Percentiles rank a stretch among this genome's conserved stretches.
Conservation (phyloP, 148 eudicot species). For the Simmondsia chinensis region DNA sequence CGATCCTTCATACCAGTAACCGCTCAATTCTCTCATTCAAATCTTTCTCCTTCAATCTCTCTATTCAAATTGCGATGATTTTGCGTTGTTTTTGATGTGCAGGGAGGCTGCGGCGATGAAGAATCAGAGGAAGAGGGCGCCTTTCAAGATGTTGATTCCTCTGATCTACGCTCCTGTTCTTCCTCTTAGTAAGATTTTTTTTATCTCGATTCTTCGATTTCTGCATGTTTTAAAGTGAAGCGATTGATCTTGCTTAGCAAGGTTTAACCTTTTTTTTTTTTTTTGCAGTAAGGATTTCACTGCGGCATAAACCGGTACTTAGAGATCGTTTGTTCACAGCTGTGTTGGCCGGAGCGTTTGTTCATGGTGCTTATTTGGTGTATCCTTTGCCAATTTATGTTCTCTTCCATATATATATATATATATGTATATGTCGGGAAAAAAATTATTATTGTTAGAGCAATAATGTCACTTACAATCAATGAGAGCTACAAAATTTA, state of each 20-base stretch:
- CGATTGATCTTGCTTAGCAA: neutral
- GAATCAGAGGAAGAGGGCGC: conserved; percentile 38
- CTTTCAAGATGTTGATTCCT: conserved; percentile 51
- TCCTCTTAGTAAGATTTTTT: conserved; percentile 65
- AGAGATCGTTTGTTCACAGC: conserved; percentile 81
- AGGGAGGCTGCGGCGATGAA: conserved; percentile 26
- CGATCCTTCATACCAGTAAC: too few species aligned
- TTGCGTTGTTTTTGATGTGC: too few species aligned
- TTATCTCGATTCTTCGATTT: neutral
- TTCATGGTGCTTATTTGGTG: conserved; percentile 82
- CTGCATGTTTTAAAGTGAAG: neutral
- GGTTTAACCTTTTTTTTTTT: neutral
- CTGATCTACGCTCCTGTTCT: conserved; percentile 88
- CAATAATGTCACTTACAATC: too few species aligned
- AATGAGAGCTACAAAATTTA: too few species aligned
- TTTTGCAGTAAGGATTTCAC: conserved; percentile 55
- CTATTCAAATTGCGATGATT: too few species aligned
- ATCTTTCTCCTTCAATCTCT: too few species aligned
- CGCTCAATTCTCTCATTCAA: too few species aligned
- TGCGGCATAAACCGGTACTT: conserved; percentile 72
- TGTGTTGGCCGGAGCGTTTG: conserved; percentile 79
- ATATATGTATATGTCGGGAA: too few species aligned
- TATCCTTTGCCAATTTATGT: too few species aligned
- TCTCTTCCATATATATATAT: too few species aligned
- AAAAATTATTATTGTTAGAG: too few species aligned